Conservation (phyloP, 2,329 filamentous ascomycete species). For the Hypomyces perniciosus region DNA sequence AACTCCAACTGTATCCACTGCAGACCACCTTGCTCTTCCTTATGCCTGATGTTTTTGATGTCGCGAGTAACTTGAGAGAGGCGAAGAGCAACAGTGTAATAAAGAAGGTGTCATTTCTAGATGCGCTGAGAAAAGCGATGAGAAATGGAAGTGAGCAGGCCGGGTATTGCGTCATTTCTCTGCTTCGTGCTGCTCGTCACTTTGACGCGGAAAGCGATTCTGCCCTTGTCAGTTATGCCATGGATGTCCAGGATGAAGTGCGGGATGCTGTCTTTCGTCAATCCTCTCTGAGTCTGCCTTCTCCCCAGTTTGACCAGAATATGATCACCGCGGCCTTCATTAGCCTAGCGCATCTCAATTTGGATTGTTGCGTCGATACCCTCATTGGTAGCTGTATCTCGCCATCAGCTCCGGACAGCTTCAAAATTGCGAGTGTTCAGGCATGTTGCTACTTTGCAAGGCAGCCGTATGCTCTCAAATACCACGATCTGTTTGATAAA, state of each 20-base stretch:
- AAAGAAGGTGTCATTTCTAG: slow-evolving; percentile 62
- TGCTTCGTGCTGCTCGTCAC: slow-evolving; percentile 58
- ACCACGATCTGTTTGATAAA: slow-evolving; percentile 49
- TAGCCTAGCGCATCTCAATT: slow-evolving; percentile 55
- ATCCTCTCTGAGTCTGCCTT: slow-evolving; percentile 33
- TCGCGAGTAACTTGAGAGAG: slow-evolving; percentile 61
- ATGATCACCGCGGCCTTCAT: slow-evolving; percentile 63
- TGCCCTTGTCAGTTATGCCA: slow-evolving; percentile 58
- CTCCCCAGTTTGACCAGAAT: slow-evolving; percentile 53
- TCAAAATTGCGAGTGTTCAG: slow-evolving; percentile 58
- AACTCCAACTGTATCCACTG: slow-evolving; percentile 53
- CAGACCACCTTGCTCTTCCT: slow-evolving; percentile 58
- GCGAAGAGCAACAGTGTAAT: slow-evolving; percentile 55
- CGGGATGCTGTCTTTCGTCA: slow-evolving; percentile 59
- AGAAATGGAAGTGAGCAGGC: slow-evolving; percentile 61
- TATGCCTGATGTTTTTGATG: slow-evolving; percentile 63
- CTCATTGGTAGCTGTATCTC: slow-evolving; percentile 53
- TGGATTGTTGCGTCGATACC: slow-evolving; percentile 51
- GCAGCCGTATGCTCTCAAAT: slow-evolving; percentile 42
- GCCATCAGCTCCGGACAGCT: slow-evolving; percentile 49
- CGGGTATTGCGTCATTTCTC: slow-evolving; percentile 57
- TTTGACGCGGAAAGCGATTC: slow-evolving; percentile 59
- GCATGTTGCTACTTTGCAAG: slow-evolving; percentile 58
- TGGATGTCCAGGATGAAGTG: slow-evolving; percentile 65
- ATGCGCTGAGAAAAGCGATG: slow-evolving; percentile 56